Conservation (phyloP, 768 basidiomycete species). For the Mrakia frigida region DNA sequence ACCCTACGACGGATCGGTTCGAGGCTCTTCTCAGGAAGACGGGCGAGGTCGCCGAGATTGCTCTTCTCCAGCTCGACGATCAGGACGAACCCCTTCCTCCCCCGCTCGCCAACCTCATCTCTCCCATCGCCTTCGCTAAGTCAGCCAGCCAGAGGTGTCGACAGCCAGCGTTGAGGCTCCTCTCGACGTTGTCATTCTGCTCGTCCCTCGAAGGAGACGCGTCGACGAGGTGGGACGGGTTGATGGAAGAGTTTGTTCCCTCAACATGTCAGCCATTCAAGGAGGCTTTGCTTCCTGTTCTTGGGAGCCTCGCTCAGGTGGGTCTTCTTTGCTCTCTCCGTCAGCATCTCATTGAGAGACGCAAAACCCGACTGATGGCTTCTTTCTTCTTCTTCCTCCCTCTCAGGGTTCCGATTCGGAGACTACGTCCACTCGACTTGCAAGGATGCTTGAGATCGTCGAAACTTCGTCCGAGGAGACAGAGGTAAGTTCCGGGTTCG, state of each 20-base stretch:
- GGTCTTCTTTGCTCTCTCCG: neutral
- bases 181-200: neutral
- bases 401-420: neutral
- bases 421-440: neutral
- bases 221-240: conserved; percentile 2
- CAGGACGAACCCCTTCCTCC: neutral
- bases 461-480: neutral
- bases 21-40: neutral
- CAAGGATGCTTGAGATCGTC: neutral
- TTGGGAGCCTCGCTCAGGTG: conserved; percentile 14
- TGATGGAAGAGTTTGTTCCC: conserved; percentile 10
- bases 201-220: neutral
- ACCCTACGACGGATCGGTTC: neutral
- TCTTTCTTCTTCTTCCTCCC: too few species aligned
- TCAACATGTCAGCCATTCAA: conserved; percentile 15
- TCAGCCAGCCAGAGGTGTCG: neutral
- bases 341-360: neutral
- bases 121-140: neutral
- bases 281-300: conserved; percentile 13
- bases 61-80: neutral
- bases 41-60: conserved; percentile 24
- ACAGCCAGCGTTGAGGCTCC: neutral
- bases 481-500: conserved; percentile 10
- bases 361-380: neutral
- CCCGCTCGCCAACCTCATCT: neutral